Base-by-base conservation (phyloP, 1,284 basidiomycete genomes). In the Rhodotorula sp. region DNA sequence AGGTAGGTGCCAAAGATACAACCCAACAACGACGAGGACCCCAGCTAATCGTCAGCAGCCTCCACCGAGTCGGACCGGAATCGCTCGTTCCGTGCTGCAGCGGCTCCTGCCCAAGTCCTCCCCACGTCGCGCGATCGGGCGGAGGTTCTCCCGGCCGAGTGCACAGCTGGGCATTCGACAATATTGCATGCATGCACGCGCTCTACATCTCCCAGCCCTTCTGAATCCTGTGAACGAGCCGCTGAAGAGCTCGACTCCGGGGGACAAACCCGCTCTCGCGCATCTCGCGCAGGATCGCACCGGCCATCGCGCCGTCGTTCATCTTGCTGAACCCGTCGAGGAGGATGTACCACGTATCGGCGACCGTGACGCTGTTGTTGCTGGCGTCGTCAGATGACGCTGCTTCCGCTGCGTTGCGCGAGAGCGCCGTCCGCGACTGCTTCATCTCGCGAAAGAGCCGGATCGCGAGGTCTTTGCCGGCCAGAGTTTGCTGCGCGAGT, bases 331-430 rank as follows among this genome's bases (percentile, higher is more conserved):
- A 70, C 1, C 72, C 74, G 21, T 68, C 61, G 14, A 76, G 61
- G n/a, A 76, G 54, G 52, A 71, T 54, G 47, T 62, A 67, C 63
- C 66, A 76, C 59, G 74, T 74, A 14, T 74, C 72, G n/a, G 64
- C 51, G 8, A 57, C 54, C 12, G 69, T 63, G 7, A 64, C 46
- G 58, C 58, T 43, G 20, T 23, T 48, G 48, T 58, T 31, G 26
- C 39, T 20, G 5, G 23, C 26, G 29, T 62, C 67, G 39, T 59
- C 54, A 3, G 23, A 10, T 8, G 1, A 58, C 3, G n/a, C 63
- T 48, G 23, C 23, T 31, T n/a, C 31, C 58, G 16, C 39, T 23
- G 58, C 14, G 5, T 21, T 21, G 26, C 29, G 47, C 12, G 54
- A 31, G n/a, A 63, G 65, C 16, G 26, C 10, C 34, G 49, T 31